A percentile compares a stretch with the other conserved stretches of the same genome.
Conservation (phyloP, 1,284 basidiomycete species). For the Ganoderma resinaceum region DNA sequence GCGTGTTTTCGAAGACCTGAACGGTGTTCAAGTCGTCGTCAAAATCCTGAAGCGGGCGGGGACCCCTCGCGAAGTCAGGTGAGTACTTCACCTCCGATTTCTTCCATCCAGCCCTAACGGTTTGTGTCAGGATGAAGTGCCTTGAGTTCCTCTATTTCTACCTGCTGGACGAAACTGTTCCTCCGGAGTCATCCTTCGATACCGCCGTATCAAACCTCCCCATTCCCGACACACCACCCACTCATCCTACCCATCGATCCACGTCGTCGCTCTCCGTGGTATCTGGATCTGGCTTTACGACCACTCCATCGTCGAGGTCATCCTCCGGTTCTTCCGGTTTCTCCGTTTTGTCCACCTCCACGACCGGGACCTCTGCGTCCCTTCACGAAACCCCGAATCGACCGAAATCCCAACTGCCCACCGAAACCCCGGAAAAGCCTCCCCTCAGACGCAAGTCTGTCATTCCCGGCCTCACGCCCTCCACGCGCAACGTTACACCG, state of each 20-base stretch:
- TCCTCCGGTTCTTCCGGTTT: constrained; percentile 29
- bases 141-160: constrained; percentile 94
- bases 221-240: constrained; percentile 10
- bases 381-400: constrained; percentile 21
- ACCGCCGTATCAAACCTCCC: constrained; percentile 17
- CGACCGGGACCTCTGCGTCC: constrained; percentile 25
- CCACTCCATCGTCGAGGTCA: constrained; percentile 21
- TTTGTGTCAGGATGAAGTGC: constrained; percentile 83
- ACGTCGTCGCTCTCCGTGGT: constrained; percentile 20
- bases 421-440: constrained; percentile 16
- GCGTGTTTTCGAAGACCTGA: constrained; percentile 77
- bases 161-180: constrained; percentile 73
- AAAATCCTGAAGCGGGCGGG: constrained; percentile 83
- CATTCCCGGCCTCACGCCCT: constrained; percentile 31
- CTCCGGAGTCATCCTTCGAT: constrained; percentile 10
- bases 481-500: constrained; percentile 31
- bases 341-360: constrained; percentile 25
- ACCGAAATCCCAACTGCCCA: constrained; percentile 20
- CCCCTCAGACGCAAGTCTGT: constrained; percentile 30
- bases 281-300: constrained; percentile 18
- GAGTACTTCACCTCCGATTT: constrained; percentile 35
- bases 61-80: constrained; percentile 86
- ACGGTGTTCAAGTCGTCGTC: constrained; percentile 82
- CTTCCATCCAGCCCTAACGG: background rate
- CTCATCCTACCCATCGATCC: constrained; percentile 17